Conservation (phyloP, 257 asterid species). For the Solanum gandarillasii region DNA sequence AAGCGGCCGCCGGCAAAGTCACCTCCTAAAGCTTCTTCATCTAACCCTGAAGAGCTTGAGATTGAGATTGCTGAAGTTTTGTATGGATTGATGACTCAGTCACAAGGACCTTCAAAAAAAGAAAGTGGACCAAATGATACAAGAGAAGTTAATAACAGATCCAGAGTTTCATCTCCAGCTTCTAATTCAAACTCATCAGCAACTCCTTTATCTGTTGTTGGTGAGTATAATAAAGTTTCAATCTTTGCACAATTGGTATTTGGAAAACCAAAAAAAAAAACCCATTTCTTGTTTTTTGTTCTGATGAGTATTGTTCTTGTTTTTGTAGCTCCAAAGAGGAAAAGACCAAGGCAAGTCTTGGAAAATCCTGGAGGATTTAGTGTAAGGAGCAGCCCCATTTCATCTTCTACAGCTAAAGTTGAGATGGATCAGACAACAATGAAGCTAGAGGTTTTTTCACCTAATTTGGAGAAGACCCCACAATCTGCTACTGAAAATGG, state of each 20-base stretch:
- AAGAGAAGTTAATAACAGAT: constrained; percentile 50
- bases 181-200: constrained; percentile 38
- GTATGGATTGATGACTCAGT: constrained; percentile 71
- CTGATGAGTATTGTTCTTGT: not conserved
- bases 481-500: constrained; percentile 42
- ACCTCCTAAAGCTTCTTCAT: constrained; percentile 51
- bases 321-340: constrained; percentile 74
- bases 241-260: not conserved
- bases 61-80: constrained; percentile 91
- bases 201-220: constrained; percentile 52
- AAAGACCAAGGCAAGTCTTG: constrained; percentile 65
- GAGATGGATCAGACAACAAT: constrained; percentile 42
- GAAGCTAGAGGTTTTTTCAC: constrained; percentile 41
- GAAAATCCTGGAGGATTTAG: constrained; percentile 35
- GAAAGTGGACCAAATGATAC: constrained; percentile 28
- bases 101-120: constrained; percentile 64
- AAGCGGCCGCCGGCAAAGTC: constrained; percentile 67
- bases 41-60: constrained; percentile 82
- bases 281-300: not conserved
- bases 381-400: constrained; percentile 40
- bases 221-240: constrained; percentile 28
- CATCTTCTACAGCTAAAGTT: constrained; percentile 18
- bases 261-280: not conserved
- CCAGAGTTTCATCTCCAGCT: constrained; percentile 57
- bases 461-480: constrained; percentile 34